Evolutionary conservation across 192 early-diverging fungal species (phyloP).

Genomic region (Mortierella alpina): DNA sequence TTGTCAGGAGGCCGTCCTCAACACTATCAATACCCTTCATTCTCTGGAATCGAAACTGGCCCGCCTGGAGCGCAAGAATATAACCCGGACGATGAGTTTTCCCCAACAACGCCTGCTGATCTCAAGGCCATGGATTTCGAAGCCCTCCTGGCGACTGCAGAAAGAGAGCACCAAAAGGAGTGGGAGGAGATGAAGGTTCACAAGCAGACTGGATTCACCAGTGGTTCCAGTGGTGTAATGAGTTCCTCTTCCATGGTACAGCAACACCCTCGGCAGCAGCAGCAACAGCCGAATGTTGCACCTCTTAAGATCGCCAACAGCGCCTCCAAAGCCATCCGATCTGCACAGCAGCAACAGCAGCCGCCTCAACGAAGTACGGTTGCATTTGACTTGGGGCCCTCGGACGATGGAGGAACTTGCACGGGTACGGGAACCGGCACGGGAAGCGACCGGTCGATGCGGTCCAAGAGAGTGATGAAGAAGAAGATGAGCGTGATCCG

Average conservation of each 20-base stretch:
- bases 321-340: slow-evolving; percentile 5
- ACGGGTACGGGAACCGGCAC: slow-evolving; percentile 31
- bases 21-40: not conserved
- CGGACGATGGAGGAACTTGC: slow-evolving; percentile 31
- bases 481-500: slow-evolving; percentile 55
- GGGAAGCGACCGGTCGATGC: slow-evolving; percentile 41
- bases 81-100: slow-evolving; percentile 38
- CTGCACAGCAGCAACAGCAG: not conserved
- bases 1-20: slow-evolving; percentile 6
- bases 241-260: not conserved
- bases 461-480: slow-evolving; percentile 48
- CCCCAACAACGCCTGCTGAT: slow-evolving; percentile 43
- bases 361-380: slow-evolving; percentile 10
- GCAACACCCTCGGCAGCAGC: not conserved
- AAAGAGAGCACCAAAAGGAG: slow-evolving; percentile 36
- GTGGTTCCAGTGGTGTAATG: not conserved
- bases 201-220: not conserved
- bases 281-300: not conserved
- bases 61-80: slow-evolving; percentile 22
- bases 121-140: slow-evolving; percentile 50
- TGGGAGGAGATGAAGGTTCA: slow-evolving; percentile 35
- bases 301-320: slow-evolving; percentile 21
- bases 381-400: slow-evolving; percentile 34
- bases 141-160: slow-evolving; percentile 32
- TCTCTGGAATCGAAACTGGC: not conserved